Conservation (phyloP, 192 early-diverging fungal species). For the Powellomyces hirtus region DNA sequence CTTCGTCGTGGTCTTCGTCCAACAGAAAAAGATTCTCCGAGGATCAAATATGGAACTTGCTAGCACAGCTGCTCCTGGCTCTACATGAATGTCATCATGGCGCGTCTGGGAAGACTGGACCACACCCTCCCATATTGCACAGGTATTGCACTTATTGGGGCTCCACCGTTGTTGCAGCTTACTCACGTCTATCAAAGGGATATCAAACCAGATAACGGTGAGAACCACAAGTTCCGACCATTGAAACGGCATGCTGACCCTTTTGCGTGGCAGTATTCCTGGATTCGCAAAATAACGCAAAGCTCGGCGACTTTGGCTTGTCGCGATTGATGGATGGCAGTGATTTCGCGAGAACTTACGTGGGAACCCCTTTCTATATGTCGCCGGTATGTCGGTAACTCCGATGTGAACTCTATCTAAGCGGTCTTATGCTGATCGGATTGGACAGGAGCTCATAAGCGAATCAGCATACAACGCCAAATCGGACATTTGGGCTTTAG, state of each 20-base stretch:
- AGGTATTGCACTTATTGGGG: no score
- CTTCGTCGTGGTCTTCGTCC: not conserved
- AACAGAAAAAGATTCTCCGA: constrained; percentile 56
- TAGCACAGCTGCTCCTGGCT: constrained; percentile 65
- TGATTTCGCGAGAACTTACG: constrained; percentile 73
- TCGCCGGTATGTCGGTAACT: constrained; percentile 60
- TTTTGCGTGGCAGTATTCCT: constrained; percentile 53
- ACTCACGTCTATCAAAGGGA: no score
- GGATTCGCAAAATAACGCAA: constrained; percentile 63
- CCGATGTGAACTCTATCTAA: not conserved
- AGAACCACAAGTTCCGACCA: not conserved
- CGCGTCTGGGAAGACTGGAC: constrained; percentile 21
- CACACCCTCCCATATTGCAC: constrained; percentile 59
- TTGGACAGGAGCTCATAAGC: constrained; percentile 66
- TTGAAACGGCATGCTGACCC: not conserved
- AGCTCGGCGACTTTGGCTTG: constrained; percentile 76
- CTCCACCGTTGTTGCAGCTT: no score
- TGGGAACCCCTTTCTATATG: constrained; percentile 80
- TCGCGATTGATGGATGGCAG: constrained; percentile 61
- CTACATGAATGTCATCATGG: constrained; percentile 70
- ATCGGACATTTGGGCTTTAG: constrained; percentile 74
- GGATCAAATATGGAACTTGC: constrained; percentile 63
- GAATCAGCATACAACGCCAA: constrained; percentile 68
- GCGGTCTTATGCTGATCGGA: no score
- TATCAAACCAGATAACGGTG: constrained; percentile 72